A percentile compares a stretch with the other conserved stretches of the same genome.
Evolutionary conservation across 2,329 filamentous ascomycete genomes (phyloP).

Genomic region (Colletotrichum sp.): DNA sequence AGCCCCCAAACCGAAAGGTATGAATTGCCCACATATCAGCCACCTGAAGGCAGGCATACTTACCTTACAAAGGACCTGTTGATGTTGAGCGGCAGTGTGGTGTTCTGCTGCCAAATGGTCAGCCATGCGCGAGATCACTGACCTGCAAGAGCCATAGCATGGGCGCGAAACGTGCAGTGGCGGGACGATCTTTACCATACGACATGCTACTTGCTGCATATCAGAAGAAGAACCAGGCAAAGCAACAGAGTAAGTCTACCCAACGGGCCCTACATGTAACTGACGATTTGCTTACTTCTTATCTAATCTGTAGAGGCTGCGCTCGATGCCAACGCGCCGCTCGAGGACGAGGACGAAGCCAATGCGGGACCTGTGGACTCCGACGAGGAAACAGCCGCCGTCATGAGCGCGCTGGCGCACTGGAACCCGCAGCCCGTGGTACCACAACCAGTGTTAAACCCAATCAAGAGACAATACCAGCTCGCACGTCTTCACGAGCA

Average conservation of each 20-base stretch:
- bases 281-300: background rate
- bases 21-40: background rate
- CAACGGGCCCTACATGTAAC: background rate
- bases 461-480: slow-evolving; percentile 68
- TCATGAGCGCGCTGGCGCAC: slow-evolving; percentile 81
- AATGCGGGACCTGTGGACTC: slow-evolving; percentile 86
- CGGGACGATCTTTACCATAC: slow-evolving; percentile 86
- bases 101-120: slow-evolving; percentile 83
- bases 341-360: slow-evolving; percentile 84
- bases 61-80: slow-evolving; percentile 67
- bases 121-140: slow-evolving; percentile 84
- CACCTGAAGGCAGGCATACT: background rate
- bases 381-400: slow-evolving; percentile 89
- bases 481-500: slow-evolving; percentile 69
- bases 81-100: slow-evolving; percentile 95
- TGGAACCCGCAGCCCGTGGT: slow-evolving; percentile 82
- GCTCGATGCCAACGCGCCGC: slow-evolving; percentile 89
- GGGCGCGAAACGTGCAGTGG: slow-evolving; percentile 89
- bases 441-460: slow-evolving; percentile 65
- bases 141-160: slow-evolving; percentile 97
- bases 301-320: slow-evolving; percentile 73
- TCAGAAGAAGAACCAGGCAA: slow-evolving; percentile 98
- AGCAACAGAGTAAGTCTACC: slow-evolving; percentile 81
- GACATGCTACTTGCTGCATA: slow-evolving; percentile 89
- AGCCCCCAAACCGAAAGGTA: slow-evolving; percentile 81